phyloP scores from a whole-genome alignment of 495 filamentous ascomycete genomes.

The Acidiella bohemica region DNA sequence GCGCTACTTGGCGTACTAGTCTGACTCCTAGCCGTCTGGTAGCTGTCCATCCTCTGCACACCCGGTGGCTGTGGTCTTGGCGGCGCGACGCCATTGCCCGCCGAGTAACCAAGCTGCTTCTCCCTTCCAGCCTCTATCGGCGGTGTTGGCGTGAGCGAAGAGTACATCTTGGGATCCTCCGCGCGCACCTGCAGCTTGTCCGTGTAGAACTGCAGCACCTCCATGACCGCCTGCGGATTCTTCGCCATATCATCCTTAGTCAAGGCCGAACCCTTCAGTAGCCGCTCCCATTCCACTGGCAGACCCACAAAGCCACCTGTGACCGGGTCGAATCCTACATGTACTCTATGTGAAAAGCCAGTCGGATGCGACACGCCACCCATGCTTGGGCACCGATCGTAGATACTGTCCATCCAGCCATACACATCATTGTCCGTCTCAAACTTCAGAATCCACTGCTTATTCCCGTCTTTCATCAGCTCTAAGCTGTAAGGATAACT shows the following conservation, averaged over 20 bases:
- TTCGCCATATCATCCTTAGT: slow-evolving; percentile 96
- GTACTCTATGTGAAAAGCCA: slow-evolving; percentile 89
- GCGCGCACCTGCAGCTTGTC: slow-evolving; percentile 73
- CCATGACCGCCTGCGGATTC: slow-evolving; percentile 95
- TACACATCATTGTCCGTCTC: slow-evolving; percentile 93
- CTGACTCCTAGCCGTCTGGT: slow-evolving; percentile 24
- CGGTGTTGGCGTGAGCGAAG: slow-evolving; percentile 56
- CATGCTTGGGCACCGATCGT: slow-evolving; percentile 90
- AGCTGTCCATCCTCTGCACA: slow-evolving; percentile 24
- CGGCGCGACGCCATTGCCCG: slow-evolving; percentile 61
- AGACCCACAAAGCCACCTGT: slow-evolving; percentile 88
- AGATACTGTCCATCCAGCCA: slow-evolving; percentile 96
- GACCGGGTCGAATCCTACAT: slow-evolving; percentile 91
- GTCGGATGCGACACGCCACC: slow-evolving; percentile 96
- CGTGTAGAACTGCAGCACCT: slow-evolving; percentile 94
- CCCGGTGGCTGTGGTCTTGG: slow-evolving; percentile 54
- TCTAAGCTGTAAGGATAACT: slow-evolving; percentile 81
- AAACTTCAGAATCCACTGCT: slow-evolving; percentile 73
- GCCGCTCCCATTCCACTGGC: slow-evolving; percentile 89
- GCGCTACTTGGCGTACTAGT: slow-evolving; percentile 35
- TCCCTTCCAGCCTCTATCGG: slow-evolving; percentile 42
- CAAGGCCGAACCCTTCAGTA: slow-evolving; percentile 87
- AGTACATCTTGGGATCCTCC: slow-evolving; percentile 64
- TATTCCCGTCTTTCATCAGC: slow-evolving; percentile 72
- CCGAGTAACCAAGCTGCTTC: slow-evolving; percentile 52